These are phyloP conservation scores for Fraxinus albicans DNA, from an alignment of 305 asterid species.

Conservation along the genomic window DNA sequence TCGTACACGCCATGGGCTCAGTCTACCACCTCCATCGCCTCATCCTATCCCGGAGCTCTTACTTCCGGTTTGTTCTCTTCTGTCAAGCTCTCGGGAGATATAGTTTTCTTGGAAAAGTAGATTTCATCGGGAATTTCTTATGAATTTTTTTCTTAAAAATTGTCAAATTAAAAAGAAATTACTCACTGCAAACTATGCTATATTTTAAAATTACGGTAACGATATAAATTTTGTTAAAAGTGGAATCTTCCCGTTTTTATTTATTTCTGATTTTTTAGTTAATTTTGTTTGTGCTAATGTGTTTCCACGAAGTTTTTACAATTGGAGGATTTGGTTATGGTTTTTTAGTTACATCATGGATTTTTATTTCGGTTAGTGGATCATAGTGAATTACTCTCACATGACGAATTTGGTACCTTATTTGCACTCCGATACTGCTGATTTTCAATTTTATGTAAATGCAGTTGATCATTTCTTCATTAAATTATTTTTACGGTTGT, in stretches of 20 bases:
- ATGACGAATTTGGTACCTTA: neutral
- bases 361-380: neutral
- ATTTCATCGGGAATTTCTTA: neutral
- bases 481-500: neutral
- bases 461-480: neutral
- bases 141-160: neutral
- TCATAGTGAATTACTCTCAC: neutral
- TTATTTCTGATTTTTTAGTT: neutral
- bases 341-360: neutral
- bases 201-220: neutral
- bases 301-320: neutral
- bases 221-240: neutral
- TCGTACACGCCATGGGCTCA: constrained; percentile 80
- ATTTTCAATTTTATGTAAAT: neutral
- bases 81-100: neutral
- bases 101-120: neutral
- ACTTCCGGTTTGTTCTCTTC: constrained; percentile 59
- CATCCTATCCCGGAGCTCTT: constrained; percentile 90
- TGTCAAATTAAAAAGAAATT: neutral
- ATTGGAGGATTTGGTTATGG: neutral
- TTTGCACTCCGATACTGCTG: neutral
- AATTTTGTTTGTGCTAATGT: neutral
- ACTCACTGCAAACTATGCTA: neutral
- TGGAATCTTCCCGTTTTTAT: neutral
- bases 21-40: constrained; percentile 84